These are phyloP conservation scores for Sungouiella thailandica DNA, from an alignment of 805 yeast genomes.

Conservation along the genomic window DNA sequence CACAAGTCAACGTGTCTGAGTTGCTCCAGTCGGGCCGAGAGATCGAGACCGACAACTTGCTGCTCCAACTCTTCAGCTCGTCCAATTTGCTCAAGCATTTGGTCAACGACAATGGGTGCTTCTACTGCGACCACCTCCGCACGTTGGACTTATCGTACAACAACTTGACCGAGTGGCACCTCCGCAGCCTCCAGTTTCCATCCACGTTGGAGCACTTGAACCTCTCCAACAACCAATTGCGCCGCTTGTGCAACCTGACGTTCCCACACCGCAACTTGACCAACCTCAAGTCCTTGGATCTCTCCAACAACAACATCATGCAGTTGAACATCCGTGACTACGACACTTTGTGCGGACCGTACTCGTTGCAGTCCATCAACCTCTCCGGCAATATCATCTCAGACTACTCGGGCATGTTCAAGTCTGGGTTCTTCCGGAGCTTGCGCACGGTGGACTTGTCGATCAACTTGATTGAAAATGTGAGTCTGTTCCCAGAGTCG, in stretches of 20 bases:
- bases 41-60: constrained; percentile 10
- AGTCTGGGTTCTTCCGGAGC: constrained; percentile 7
- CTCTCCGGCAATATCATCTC: constrained; percentile 24
- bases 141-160: constrained; percentile 26
- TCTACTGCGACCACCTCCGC: constrained; percentile 10
- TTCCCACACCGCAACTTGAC: constrained; percentile 13
- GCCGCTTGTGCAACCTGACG: constrained; percentile 11
- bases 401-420: constrained; percentile 5
- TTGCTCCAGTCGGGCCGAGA: constrained; percentile 2
- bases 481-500: constrained; percentile 12
- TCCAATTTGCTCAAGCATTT: constrained; percentile 9
- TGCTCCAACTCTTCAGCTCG: constrained; percentile 17
- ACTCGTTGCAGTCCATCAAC: constrained; percentile 12
- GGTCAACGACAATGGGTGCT: constrained; percentile 4
- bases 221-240: constrained; percentile 24
- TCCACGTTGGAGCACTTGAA: constrained; percentile 15
- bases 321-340: constrained; percentile 3
- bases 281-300: constrained; percentile 13
- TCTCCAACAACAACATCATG: constrained; percentile 22
- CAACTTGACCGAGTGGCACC: constrained; percentile 15
- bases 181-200: constrained; percentile 19
- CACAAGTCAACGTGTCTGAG: neutral
- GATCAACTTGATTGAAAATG: constrained; percentile 16
- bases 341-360: neutral
- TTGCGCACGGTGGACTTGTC: constrained; percentile 20